phyloP scores from a whole-genome alignment of 164 flowering plant species.

The Annona cherimola region DNA sequence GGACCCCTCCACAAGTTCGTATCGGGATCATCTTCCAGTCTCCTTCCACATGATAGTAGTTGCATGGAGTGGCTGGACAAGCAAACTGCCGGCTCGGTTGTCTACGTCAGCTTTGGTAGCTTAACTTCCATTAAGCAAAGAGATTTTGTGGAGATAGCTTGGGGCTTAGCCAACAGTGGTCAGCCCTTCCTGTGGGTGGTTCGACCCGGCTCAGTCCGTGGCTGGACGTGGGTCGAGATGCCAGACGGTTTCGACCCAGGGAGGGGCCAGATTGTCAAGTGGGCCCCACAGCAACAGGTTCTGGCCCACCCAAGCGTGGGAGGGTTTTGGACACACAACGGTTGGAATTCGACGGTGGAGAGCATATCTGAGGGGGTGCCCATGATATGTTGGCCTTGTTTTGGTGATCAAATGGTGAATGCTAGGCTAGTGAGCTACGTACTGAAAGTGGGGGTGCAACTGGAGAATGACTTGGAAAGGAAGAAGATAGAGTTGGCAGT shows the following conservation, averaged over 20 bases:
- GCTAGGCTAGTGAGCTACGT: slow-evolving; percentile 37
- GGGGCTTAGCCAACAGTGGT: no score
- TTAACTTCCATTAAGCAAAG: no score
- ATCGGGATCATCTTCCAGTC: slow-evolving; percentile 20
- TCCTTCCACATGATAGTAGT: slow-evolving; percentile 21
- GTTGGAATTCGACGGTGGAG: slow-evolving; percentile 60
- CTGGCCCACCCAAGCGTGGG: slow-evolving; percentile 50
- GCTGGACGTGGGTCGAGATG: no score
- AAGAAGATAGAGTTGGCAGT: no score
- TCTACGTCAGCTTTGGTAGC: no score
- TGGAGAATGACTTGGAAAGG: no score
- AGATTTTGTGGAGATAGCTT: no score
- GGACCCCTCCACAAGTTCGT: slow-evolving; percentile 34
- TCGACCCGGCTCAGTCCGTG: no score
- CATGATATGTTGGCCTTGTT: slow-evolving; percentile 44
- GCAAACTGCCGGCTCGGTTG: slow-evolving; percentile 28
- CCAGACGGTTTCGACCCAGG: no score
- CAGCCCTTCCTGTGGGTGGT: no score
- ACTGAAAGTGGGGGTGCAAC: slow-evolving; percentile 42
- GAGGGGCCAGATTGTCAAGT: no score
- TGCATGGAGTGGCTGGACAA: slow-evolving; percentile 38
- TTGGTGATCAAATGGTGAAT: slow-evolving; percentile 40
- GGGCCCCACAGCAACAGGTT: slow-evolving; percentile 63
- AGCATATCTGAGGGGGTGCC: slow-evolving; percentile 54
- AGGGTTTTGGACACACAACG: slow-evolving; percentile 53